A percentile compares a stretch with the other conserved stretches of the same genome.
phyloP scores from a whole-genome alignment of 2,329 filamentous ascomycete species.

The Neonectria ditissima region DNA sequence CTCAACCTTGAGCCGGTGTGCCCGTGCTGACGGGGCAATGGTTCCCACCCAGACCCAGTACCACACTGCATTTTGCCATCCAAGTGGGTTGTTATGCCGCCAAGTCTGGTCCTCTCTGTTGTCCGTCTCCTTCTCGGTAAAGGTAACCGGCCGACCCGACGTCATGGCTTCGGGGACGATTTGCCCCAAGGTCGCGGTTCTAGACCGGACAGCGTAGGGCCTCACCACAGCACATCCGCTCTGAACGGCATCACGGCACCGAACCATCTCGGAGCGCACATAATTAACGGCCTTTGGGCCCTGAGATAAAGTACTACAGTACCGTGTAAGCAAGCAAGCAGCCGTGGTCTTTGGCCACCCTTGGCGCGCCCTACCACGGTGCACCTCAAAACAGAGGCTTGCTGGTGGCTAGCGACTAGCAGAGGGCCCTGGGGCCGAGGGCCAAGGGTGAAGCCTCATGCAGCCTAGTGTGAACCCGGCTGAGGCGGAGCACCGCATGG shows the following conservation, averaged over 20 bases:
- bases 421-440: conserved; percentile 3
- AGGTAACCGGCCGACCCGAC: conserved; percentile 16
- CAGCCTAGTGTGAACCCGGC: conserved; percentile 24
- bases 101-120: neutral
- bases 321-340: neutral
- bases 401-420: conserved; percentile 13
- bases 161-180: conserved; percentile 13
- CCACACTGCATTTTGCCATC: conserved; percentile 3
- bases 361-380: neutral
- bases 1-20: conserved; percentile 7
- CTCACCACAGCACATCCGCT: neutral
- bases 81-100: neutral
- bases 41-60: conserved; percentile 20
- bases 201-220: neutral
- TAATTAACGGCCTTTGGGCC: neutral
- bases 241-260: conserved; percentile 1
- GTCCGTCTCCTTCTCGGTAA: conserved; percentile 11
- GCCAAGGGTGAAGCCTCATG: conserved; percentile 16
- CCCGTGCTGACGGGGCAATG: conserved; percentile 13
- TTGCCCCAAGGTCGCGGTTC: neutral
- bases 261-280: neutral
- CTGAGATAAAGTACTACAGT: neutral
- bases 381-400: conserved; percentile 1
- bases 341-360: neutral
- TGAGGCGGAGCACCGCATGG: conserved; percentile 26